These are phyloP conservation scores for Ogataea nakhonphanomensis DNA, from an alignment of 805 yeast species.

Conservation along the genomic window DNA sequence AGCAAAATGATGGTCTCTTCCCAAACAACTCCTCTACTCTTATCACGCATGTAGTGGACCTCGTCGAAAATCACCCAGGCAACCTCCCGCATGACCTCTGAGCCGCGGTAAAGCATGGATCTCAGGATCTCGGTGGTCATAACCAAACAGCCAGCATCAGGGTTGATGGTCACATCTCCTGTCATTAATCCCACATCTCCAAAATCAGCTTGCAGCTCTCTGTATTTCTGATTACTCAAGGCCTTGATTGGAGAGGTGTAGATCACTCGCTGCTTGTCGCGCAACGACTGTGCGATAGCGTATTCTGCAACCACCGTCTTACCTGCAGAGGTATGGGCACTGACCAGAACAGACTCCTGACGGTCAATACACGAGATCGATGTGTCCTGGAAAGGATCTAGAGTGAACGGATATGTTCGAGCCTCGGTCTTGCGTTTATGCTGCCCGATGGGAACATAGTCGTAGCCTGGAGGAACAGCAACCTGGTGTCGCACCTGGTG, in stretches of 20 bases:
- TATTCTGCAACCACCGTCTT: constrained; percentile 96
- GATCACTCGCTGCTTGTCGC: constrained; percentile 89
- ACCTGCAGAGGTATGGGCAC: constrained; percentile 98
- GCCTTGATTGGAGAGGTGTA: constrained; percentile 96
- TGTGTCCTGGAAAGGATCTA: constrained; percentile 98
- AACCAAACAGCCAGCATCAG: constrained; percentile 96
- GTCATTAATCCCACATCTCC: constrained; percentile 98
- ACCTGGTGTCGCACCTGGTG: constrained; percentile 98
- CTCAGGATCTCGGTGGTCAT: constrained; percentile 99
- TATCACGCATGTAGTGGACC: constrained; percentile 97
- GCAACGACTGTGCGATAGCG: constrained; percentile 91
- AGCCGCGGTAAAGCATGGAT: constrained; percentile 95
- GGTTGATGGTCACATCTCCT: constrained; percentile 97
- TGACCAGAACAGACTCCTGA: constrained; percentile 89
- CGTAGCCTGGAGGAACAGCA: constrained; percentile 89
- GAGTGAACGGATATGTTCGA: constrained; percentile 82
- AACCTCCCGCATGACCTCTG: constrained; percentile 97
- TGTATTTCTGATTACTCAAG: constrained; percentile 86
- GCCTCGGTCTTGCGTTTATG: constrained; percentile 80
- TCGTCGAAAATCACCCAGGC: constrained; percentile 99
- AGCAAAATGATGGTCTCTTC: constrained; percentile 94
- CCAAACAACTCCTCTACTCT: constrained; percentile 99
- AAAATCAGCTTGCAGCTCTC: constrained; percentile 89
- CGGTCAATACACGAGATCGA: constrained; percentile 95
- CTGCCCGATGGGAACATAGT: constrained; percentile 82